phyloP scores from a whole-genome alignment of 1,284 basidiomycete species.

The Moniliophthora roreri region DNA sequence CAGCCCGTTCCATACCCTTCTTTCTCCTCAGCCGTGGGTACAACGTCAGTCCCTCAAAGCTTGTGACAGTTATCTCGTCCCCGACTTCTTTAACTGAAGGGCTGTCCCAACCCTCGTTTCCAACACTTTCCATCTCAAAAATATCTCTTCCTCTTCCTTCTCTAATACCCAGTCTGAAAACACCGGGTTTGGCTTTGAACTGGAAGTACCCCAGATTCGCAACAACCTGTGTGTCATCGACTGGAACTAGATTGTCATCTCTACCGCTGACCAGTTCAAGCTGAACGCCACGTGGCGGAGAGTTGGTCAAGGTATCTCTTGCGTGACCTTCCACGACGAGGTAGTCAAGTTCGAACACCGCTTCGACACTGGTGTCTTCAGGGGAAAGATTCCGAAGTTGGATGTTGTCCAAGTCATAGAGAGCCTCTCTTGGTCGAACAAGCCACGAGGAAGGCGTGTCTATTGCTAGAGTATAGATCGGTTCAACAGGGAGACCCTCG shows the following conservation, averaged over 20 bases:
- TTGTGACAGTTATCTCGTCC: constrained; percentile 75
- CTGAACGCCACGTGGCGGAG: constrained; percentile 82
- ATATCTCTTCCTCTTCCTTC: constrained; percentile 81
- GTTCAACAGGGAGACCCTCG: constrained; percentile 55
- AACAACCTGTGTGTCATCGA: constrained; percentile 87
- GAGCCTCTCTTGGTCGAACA: constrained; percentile 84
- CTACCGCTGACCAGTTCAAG: constrained; percentile 65
- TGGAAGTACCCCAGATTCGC: constrained; percentile 97
- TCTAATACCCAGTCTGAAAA: constrained; percentile 82
- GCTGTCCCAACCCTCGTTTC: constrained; percentile 83
- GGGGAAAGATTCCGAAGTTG: constrained; percentile 70
- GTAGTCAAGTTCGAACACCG: constrained; percentile 86
- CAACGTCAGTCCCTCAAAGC: constrained; percentile 86
- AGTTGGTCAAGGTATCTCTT: constrained; percentile 61
- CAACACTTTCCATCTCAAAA: constrained; percentile 81
- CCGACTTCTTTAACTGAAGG: constrained; percentile 64
- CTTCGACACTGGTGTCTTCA: constrained; percentile 69
- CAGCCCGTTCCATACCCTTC: constrained; percentile 77
- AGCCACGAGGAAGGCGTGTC: constrained; percentile 92
- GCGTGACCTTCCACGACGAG: constrained; percentile 95
- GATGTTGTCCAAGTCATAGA: constrained; percentile 96
- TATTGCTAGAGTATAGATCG: constrained; percentile 91
- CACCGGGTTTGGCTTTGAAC: constrained; percentile 90
- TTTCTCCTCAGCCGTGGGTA: constrained; percentile 78
- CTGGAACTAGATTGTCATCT: constrained; percentile 37